These are phyloP conservation scores for Penicillium ochrochloron DNA, from an alignment of 495 filamentous ascomycete genomes.

Conservation along the genomic window DNA sequence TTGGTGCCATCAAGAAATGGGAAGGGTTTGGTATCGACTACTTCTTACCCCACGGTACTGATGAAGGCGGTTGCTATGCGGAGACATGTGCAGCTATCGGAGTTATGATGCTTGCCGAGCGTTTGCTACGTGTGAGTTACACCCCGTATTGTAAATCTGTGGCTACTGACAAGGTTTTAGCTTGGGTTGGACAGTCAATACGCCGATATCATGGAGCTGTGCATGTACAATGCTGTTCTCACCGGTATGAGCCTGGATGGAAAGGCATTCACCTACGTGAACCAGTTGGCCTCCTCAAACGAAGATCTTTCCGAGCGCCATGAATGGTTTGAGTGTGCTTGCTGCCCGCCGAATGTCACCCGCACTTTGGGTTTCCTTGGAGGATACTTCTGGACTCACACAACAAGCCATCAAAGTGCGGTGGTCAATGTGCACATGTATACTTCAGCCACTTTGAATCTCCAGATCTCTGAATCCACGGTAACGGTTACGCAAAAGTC, in stretches of 20 bases:
- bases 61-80: constrained; percentile 65
- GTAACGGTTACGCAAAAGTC: constrained; percentile 52
- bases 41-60: constrained; percentile 58
- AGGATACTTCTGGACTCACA: constrained; percentile 57
- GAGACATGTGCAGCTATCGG: constrained; percentile 66
- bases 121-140: constrained; percentile 50
- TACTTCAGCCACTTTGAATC: constrained; percentile 47
- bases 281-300: constrained; percentile 59
- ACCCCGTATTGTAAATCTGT: background rate
- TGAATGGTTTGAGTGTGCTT: constrained; percentile 60
- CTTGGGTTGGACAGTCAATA: constrained; percentile 56
- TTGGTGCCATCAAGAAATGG: constrained; percentile 63
- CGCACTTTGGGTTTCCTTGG: constrained; percentile 57
- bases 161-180: constrained; percentile 26
- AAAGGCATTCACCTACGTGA: constrained; percentile 58
- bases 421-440: constrained; percentile 58
- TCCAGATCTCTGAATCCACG: constrained; percentile 39
- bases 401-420: constrained; percentile 27
- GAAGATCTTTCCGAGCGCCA: constrained; percentile 46
- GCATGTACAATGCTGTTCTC: constrained; percentile 63
- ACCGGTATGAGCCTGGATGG: constrained; percentile 51
- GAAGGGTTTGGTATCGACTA: constrained; percentile 66
- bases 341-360: constrained; percentile 62
- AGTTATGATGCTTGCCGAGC: constrained; percentile 63
- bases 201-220: constrained; percentile 62